Conservation (phyloP, 148 eudicot genomes). For the Hydrangea macrophylla region DNA sequence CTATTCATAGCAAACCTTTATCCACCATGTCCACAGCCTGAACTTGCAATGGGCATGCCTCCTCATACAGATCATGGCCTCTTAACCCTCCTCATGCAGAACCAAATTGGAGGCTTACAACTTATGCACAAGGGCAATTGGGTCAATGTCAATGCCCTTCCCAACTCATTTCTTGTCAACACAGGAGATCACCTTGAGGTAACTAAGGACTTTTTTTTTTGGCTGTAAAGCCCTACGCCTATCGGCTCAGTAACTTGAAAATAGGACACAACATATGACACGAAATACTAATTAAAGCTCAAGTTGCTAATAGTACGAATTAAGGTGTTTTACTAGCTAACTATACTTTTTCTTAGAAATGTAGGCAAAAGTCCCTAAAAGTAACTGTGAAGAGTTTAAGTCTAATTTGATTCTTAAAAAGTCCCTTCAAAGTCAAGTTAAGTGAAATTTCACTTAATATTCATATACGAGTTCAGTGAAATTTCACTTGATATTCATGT, state of each 20-base stretch:
- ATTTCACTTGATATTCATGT: too few species aligned
- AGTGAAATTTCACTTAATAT: too few species aligned
- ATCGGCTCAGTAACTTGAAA: too few species aligned
- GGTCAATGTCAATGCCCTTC: conserved; percentile 27
- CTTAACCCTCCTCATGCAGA: conserved; percentile 25
- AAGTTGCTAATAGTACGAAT: too few species aligned
- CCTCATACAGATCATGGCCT: conserved; percentile 35
- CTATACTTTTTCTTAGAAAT: too few species aligned
- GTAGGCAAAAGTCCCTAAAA: too few species aligned
- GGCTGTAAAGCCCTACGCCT: not conserved
- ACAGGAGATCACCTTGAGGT: conserved; percentile 38
- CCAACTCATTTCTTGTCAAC: conserved; percentile 33
- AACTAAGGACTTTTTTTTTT: not conserved
- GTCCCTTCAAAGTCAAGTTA: too few species aligned
- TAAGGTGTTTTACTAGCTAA: too few species aligned
- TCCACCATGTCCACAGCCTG: conserved; percentile 35
- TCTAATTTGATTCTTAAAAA: too few species aligned
- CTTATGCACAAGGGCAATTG: conserved; percentile 21
- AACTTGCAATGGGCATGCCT: conserved; percentile 33
- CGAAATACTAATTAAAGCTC: too few species aligned
- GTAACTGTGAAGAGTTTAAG: too few species aligned
- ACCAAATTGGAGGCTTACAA: conserved; percentile 26
- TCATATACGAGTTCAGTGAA: too few species aligned
- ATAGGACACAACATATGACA: not conserved
- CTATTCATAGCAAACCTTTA: conserved; percentile 20